These are phyloP conservation scores for Pseudogymnoascus sp. DNA, from an alignment of 2,329 filamentous ascomycete species.

Conservation along the genomic window DNA sequence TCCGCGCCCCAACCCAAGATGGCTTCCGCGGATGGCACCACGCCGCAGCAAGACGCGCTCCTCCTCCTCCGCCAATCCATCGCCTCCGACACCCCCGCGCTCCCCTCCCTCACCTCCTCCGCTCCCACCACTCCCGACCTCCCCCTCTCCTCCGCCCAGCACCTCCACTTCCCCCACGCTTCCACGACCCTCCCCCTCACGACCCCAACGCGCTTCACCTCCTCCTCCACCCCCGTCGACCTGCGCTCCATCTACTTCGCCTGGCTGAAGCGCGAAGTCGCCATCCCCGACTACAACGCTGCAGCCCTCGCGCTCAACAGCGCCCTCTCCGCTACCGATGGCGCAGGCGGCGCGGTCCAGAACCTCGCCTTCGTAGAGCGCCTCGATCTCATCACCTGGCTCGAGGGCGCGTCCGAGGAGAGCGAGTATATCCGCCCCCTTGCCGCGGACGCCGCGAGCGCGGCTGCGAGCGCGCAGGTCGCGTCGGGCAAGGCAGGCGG, in stretches of 20 bases:
- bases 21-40: constrained; percentile 43
- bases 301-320: constrained; percentile 74
- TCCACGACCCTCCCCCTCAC: constrained; percentile 58
- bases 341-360: constrained; percentile 61
- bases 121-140: constrained; percentile 50
- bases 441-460: constrained; percentile 48
- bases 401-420: constrained; percentile 82
- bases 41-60: constrained; percentile 58
- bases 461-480: constrained; percentile 39
- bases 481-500: constrained; percentile 36
- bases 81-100: constrained; percentile 57
- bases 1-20: constrained; percentile 32
- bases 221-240: constrained; percentile 66
- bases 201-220: constrained; percentile 76
- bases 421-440: constrained; percentile 88
- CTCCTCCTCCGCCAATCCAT: constrained; percentile 78
- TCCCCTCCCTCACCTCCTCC: constrained; percentile 65
- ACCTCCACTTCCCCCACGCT: constrained; percentile 63
- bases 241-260: constrained; percentile 93
- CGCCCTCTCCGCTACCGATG: constrained; percentile 48
- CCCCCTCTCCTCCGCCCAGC: constrained; percentile 65
- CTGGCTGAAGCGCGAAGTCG: constrained; percentile 86
- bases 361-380: constrained; percentile 89
- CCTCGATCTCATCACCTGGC: constrained; percentile 84
- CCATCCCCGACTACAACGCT: constrained; percentile 85